Evolutionary conservation across 805 yeast species (phyloP), one percentile per base, ranked within the genome.

Genomic region (Schwanniomyces sp.): DNA sequence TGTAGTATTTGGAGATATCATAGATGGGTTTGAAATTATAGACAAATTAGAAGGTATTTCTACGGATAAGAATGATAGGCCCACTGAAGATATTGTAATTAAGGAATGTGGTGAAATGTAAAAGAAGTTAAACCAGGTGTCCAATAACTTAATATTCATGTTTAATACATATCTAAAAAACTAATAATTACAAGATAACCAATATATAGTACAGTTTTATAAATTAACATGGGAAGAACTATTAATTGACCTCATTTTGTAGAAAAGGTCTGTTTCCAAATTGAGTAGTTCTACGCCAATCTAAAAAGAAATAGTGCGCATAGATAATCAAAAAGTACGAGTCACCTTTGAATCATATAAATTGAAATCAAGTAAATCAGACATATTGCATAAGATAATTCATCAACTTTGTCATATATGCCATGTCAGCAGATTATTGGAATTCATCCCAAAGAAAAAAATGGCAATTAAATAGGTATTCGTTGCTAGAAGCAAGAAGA

Each of bases 1-100:
- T 80, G 96, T 89, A 64, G 97, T 91, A 51, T 91, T 91, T 63
- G 97, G 97, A 63, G 96, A 91, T 76, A 90, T 90, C 54, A 66
- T 78, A 53, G 95, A 87, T 51, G 97, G 97, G 58, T 70, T 76
- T 65, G 96, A 91, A 62, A 75, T 89, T 58, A 89, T 91, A 70
- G 85, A 86, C n/a, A 25, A 25, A 1, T 46, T 62, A 18, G 59
- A 55, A 17, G 12, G 11, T n/a, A 17, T 34, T 30, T 14, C 43
- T 2, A 56, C 48, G 1, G 42, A 49, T 14, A 47, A 50, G 7
- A 30, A 34, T 16, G 46, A 48, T 21, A 40, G 30, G n/a, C 61
- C 61, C 6, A 28, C 43, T 11, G 50, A 43, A 1, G 53, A 49
- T 12, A 28, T 57, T 7, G 40, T 43, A 12, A 53, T 57, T 7